phyloP scores from a whole-genome alignment of 768 basidiomycete genomes.

The Leccinellum rugosiceps region DNA sequence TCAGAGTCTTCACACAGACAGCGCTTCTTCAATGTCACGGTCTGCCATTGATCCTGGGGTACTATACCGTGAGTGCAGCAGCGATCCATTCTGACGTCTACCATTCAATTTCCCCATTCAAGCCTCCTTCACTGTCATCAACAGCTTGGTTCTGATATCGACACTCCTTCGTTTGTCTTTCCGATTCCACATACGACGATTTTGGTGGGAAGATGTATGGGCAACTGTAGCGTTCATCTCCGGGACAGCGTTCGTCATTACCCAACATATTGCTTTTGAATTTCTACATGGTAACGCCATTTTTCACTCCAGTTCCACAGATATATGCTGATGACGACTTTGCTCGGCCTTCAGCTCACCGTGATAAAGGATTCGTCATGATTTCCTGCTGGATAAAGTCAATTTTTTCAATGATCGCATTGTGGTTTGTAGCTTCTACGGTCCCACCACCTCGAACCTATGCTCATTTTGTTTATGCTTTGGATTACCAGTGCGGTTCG shows the following conservation, averaged over 20 bases:
- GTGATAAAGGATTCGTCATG: neutral
- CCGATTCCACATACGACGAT: slow-evolving; percentile 11
- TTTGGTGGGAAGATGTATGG: slow-evolving; percentile 28
- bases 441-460: neutral
- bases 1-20: neutral
- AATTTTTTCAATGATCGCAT: neutral
- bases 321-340: neutral
- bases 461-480: neutral
- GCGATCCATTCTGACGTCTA: neutral
- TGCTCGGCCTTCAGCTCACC: neutral
- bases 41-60: neutral
- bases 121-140: slow-evolving; percentile 5
- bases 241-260: neutral
- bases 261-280: neutral
- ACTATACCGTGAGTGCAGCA: neutral
- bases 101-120: neutral
- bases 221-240: neutral
- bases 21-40: neutral
- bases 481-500: neutral
- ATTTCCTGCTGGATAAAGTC: neutral
- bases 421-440: neutral
- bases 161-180: slow-evolving; percentile 17
- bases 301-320: neutral
- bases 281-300: too few relatives aligned
- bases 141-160: slow-evolving; percentile 5